These are phyloP conservation scores for Amanita polypyramis DNA, from an alignment of 768 basidiomycete species.

Conservation along the genomic window DNA sequence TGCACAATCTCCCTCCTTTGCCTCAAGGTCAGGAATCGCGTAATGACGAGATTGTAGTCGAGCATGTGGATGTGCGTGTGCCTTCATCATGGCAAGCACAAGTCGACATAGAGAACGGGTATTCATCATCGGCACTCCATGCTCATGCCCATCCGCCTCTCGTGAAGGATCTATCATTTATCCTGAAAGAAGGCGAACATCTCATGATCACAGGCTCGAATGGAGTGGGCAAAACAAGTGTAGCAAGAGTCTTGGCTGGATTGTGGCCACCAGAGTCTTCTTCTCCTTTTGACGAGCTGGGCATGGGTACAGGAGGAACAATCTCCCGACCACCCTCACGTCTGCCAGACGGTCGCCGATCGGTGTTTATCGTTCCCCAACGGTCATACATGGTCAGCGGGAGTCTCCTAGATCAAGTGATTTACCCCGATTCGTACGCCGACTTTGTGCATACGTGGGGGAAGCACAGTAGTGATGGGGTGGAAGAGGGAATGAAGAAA, in stretches of 20 bases:
- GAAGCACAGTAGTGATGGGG: background rate
- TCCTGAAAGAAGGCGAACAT: constrained; percentile 66
- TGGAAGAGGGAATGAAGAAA: constrained; percentile 54
- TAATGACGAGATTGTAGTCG: constrained; percentile 35
- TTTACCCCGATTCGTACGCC: constrained; percentile 82
- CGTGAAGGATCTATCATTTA: constrained; percentile 58
- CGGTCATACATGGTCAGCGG: constrained; percentile 88
- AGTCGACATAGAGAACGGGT: constrained; percentile 3
- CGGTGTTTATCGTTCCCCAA: constrained; percentile 85
- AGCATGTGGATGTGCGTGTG: constrained; percentile 63
- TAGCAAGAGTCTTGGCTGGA: constrained; percentile 82
- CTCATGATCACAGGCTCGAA: constrained; percentile 91
- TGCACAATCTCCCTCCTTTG: constrained; percentile 61
- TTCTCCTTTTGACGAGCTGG: constrained; percentile 8
- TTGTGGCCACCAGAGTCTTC: constrained; percentile 68
- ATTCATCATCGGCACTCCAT: background rate
- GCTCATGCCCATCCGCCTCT: constrained; percentile 26
- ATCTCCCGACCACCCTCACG: constrained; percentile 5
- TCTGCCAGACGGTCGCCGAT: constrained; percentile 29
- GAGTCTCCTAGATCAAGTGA: constrained; percentile 83
- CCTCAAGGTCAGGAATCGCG: constrained; percentile 20
- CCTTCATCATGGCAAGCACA: constrained; percentile 21
- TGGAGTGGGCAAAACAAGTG: constrained; percentile 85
- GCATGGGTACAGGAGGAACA: background rate
- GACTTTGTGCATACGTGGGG: constrained; percentile 39